Percentiles rank a stretch among this genome's conserved stretches.
Evolutionary conservation across 352 stramenopile genomes (phyloP).

Genomic region (Blastocystis sp.): DNA sequence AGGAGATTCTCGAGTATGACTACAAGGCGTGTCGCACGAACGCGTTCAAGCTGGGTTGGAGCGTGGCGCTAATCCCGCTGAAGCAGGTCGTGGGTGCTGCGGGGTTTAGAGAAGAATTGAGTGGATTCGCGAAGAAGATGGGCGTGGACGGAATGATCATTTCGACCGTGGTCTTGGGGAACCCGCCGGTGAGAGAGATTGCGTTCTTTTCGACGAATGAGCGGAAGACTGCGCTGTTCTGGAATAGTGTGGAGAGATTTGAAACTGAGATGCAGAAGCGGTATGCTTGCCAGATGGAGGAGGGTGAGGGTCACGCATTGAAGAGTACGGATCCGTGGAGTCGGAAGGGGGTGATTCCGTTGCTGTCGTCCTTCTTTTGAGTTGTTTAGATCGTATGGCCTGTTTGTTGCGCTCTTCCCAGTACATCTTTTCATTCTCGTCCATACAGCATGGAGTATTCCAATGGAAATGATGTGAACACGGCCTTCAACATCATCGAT

Average conservation of each 20-base stretch:
- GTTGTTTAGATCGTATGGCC: too few species aligned
- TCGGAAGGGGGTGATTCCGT: background rate
- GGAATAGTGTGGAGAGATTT: background rate
- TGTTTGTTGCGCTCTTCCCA: background rate
- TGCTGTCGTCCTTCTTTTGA: background rate
- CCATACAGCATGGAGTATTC: background rate
- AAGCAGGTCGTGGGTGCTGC: background rate
- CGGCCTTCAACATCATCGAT: constrained; percentile 34
- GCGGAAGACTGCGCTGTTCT: background rate
- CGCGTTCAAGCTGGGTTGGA: constrained; percentile 12
- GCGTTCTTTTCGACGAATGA: background rate
- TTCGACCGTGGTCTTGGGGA: background rate
- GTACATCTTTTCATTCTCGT: background rate
- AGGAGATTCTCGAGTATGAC: constrained; percentile 11
- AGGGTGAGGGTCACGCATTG: background rate
- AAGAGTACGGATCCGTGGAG: background rate
- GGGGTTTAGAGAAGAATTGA: background rate
- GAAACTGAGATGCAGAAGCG: background rate
- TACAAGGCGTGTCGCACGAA: constrained; percentile 7
- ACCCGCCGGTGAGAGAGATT: background rate
- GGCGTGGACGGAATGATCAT: background rate
- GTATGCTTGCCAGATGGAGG: background rate
- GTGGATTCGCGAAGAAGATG: background rate
- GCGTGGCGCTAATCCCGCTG: constrained; percentile 16
- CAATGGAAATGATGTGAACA: background rate